phyloP scores from a whole-genome alignment of 2,329 filamentous ascomycete genomes.

The Cladosporium sphaerospermum region DNA sequence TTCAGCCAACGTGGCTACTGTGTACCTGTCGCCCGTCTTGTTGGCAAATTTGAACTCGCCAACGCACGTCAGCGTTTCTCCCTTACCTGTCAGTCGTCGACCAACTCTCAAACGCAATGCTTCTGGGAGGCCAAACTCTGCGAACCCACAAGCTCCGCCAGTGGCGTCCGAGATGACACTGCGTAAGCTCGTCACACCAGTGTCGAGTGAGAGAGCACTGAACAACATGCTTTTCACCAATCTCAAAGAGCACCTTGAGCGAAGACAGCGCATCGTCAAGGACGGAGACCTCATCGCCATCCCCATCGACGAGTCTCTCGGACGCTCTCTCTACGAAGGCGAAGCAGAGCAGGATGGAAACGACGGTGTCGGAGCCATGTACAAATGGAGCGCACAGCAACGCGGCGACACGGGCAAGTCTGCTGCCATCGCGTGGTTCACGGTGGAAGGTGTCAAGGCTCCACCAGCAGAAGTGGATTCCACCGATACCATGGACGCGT shows the following conservation, averaged over 20 bases:
- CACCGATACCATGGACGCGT: constrained; percentile 61
- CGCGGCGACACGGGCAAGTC: not conserved
- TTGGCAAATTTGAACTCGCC: constrained; percentile 78
- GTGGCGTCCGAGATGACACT: constrained; percentile 74
- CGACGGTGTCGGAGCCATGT: constrained; percentile 11
- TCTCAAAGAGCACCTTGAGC: constrained; percentile 82
- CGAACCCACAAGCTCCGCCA: constrained; percentile 48
- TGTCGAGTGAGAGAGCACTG: constrained; percentile 76
- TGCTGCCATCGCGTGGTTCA: constrained; percentile 76
- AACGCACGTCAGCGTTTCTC: constrained; percentile 70
- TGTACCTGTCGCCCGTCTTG: constrained; percentile 78
- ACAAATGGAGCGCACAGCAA: constrained; percentile 12
- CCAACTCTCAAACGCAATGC: constrained; percentile 38
- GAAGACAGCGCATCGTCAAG: constrained; percentile 73
- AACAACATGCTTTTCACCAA: constrained; percentile 82
- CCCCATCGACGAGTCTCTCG: constrained; percentile 78
- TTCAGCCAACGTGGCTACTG: constrained; percentile 52
- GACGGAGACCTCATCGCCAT: constrained; percentile 84
- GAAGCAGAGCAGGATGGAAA: constrained; percentile 65
- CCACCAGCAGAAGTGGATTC: constrained; percentile 45
- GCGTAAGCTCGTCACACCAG: constrained; percentile 79
- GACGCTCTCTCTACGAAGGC: constrained; percentile 71
- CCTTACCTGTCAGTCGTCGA: constrained; percentile 40
- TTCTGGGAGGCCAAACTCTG: constrained; percentile 25
- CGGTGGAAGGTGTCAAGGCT: constrained; percentile 65